Evolutionary conservation across 495 filamentous ascomycete species (phyloP).

Genomic region (Talaromyces nanjingensis): DNA sequence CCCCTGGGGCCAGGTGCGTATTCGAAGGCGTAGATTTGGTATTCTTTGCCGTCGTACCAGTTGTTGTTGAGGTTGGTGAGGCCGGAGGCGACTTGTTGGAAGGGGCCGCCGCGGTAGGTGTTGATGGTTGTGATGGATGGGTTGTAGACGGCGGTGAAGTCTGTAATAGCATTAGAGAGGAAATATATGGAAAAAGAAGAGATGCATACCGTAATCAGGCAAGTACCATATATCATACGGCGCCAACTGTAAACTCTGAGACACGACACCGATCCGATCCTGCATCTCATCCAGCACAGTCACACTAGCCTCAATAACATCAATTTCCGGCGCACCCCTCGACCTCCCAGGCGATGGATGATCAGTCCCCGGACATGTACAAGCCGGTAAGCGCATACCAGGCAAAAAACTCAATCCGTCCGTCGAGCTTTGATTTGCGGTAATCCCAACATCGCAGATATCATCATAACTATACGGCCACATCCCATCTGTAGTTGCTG

Average conservation of each 20-base stretch:
- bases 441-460: slow-evolving; percentile 67
- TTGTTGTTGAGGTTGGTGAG: slow-evolving; percentile 64
- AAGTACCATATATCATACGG: slow-evolving; percentile 74
- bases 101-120: slow-evolving; percentile 58
- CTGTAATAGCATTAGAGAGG: slow-evolving; percentile 13
- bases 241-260: slow-evolving; percentile 67
- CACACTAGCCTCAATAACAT: slow-evolving; percentile 66
- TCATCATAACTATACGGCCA: slow-evolving; percentile 77
- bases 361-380: slow-evolving; percentile 58
- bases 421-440: slow-evolving; percentile 63
- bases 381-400: slow-evolving; percentile 68
- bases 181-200: background rate
- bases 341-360: slow-evolving; percentile 67
- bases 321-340: slow-evolving; percentile 68
- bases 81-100: slow-evolving; percentile 69
- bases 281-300: slow-evolving; percentile 41
- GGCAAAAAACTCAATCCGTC: slow-evolving; percentile 65
- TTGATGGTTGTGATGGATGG: slow-evolving; percentile 54
- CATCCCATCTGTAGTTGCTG: slow-evolving; percentile 63
- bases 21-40: slow-evolving; percentile 68
- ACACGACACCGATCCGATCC: slow-evolving; percentile 51
- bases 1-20: slow-evolving; percentile 60
- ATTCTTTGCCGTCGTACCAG: slow-evolving; percentile 69
- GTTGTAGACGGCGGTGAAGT: slow-evolving; percentile 61
- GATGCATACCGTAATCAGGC: slow-evolving; percentile 53